Evolutionary conservation across 1,284 basidiomycete species (phyloP), one percentile per base, ranked within the genome.

Genomic region (Ceratobasidium sp.): DNA sequence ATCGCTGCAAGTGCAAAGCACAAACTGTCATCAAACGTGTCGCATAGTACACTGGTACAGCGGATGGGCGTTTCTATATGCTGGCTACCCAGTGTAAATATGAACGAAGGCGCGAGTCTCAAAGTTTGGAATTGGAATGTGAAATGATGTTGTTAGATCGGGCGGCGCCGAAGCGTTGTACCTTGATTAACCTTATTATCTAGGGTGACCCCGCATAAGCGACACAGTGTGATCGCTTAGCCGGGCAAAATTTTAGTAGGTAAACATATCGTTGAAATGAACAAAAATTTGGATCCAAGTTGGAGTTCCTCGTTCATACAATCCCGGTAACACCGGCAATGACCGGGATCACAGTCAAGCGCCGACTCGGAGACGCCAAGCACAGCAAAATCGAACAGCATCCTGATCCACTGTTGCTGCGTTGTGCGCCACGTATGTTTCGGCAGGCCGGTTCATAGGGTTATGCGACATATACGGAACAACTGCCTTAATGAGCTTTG

Each of bases 151-250:
- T 19, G 51, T 29, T 19, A 37, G 29, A 59, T 59, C 32, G 56
- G 56, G 29, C 32, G 17, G 8, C 3, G 34, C 13, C 56, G 56
- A 59, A 59, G 25, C 2, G 6, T 9, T 9, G 9, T 9, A 40
- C 37, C 6, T 9, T 40, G 37, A 40, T 40, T 2, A 34, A 29
- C 17, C 9, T 34, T 59, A 1, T 59, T 8, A 7, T 59, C 37
- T 43, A 19, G 15, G 19, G 19, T 43, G 59, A 40, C 37, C 15
- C 34, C 34, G 1, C 9, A 62, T 37, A 40, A 62, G 59, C 37
- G 37, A 37, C 37, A 19, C 59, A 19, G 59, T 40, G 2, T 43
- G 59, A 62, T 62, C 59, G 59, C 59, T 40, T 62, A 62, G 59
- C 59, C 17, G 37, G 13, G 3, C 46, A 49, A n/a, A 49, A 49